phyloP scores from a whole-genome alignment of 495 filamentous ascomycete species.

The Neurospora sp. region DNA sequence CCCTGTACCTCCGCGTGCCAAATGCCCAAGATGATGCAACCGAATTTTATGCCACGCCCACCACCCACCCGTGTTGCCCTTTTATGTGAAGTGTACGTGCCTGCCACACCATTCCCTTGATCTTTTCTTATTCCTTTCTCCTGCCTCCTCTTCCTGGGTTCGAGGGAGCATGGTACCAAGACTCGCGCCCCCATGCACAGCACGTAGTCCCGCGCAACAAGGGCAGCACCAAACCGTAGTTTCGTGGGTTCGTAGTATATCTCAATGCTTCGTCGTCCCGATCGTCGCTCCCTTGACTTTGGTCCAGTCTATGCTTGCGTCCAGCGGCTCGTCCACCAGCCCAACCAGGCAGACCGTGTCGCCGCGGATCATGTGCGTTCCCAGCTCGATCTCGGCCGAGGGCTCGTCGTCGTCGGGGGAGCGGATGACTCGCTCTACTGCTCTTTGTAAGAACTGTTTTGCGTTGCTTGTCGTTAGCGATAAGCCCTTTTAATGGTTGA shows the following conservation, averaged over 20 bases:
- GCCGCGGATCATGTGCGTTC: constrained; percentile 84
- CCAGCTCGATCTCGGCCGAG: constrained; percentile 71
- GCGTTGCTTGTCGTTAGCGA: not conserved
- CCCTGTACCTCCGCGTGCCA: not conserved
- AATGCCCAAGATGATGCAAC: not conserved
- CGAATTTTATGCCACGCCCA: not conserved
- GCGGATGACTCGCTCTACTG: constrained; percentile 83
- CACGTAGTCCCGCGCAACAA: not conserved
- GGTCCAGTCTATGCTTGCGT: constrained; percentile 80
- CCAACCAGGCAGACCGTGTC: constrained; percentile 92
- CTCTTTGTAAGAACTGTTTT: constrained; percentile 57
- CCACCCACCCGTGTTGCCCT: not conserved
- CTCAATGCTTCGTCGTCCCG: constrained; percentile 63
- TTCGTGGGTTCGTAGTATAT: not conserved
- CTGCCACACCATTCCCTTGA: not conserved
- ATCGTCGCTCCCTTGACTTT: constrained; percentile 81
- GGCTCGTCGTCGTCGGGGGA: constrained; percentile 71
- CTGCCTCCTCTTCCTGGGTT: not conserved
- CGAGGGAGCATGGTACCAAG: not conserved
- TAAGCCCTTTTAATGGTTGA: not conserved
- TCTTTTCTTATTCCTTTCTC: not conserved
- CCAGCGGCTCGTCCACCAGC: constrained; percentile 78
- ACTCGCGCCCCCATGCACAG: not conserved
- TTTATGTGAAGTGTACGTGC: not conserved
- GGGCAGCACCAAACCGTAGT: not conserved